These are phyloP conservation scores for Rostrohypoxylon terebratum DNA, from an alignment of 495 filamentous ascomycete species.

Conservation along the genomic window DNA sequence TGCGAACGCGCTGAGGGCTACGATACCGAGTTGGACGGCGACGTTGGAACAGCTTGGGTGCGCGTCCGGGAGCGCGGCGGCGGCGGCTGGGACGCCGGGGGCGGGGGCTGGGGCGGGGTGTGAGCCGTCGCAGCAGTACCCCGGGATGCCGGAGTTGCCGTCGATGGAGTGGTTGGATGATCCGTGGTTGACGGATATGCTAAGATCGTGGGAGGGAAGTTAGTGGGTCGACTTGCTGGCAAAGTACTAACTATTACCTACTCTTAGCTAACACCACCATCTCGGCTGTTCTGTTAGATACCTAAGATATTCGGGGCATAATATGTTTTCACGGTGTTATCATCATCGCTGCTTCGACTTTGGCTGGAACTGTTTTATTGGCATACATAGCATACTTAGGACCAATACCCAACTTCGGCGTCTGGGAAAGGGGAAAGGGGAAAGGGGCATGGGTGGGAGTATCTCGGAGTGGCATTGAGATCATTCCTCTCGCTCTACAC, in stretches of 20 bases:
- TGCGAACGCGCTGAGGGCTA: conserved; percentile 33
- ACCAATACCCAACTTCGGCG: conserved; percentile 34
- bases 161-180: conserved; percentile 43
- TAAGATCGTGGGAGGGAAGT: conserved; percentile 35
- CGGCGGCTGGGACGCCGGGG: not conserved
- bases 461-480: not conserved
- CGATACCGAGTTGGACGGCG: conserved; percentile 35
- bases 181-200: conserved; percentile 40
- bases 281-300: not conserved
- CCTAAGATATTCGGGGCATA: not conserved
- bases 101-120: not conserved
- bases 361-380: not conserved
- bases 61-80: not conserved
- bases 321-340: not conserved
- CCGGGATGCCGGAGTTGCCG: conserved; percentile 18
- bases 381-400: not conserved
- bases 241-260: not conserved
- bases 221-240: not conserved
- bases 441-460: not conserved
- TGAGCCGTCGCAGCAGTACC: conserved; percentile 6
- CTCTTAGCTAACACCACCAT: no score
- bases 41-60: conserved; percentile 34
- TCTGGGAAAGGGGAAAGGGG: conserved; percentile 1
- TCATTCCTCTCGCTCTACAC: not conserved
- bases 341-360: not conserved